phyloP scores from a whole-genome alignment of 2,329 filamentous ascomycete genomes.

The Sporothrix mexicana region DNA sequence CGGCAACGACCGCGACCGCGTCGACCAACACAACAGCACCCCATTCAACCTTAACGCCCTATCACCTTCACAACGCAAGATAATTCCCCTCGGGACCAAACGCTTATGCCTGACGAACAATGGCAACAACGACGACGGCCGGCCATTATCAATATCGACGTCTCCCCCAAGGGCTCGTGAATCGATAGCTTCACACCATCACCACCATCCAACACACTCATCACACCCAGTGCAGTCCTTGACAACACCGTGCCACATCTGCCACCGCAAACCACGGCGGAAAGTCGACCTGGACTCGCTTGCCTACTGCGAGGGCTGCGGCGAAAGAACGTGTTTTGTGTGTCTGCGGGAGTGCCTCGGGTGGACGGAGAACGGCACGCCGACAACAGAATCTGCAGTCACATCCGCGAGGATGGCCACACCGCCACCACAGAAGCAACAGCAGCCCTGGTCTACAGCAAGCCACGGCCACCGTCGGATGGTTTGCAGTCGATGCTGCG shows the following conservation, averaged over 20 bases:
- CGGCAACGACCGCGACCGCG: constrained; percentile 31
- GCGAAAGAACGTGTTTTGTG: constrained; percentile 69
- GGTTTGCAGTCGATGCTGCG: constrained; percentile 71
- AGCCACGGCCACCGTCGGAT: constrained; percentile 55
- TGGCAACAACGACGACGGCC: constrained; percentile 2
- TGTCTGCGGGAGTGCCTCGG: constrained; percentile 69
- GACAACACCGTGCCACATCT: constrained; percentile 66
- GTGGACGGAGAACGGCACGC: constrained; percentile 46
- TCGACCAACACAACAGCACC: constrained; percentile 3
- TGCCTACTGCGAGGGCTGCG: constrained; percentile 67
- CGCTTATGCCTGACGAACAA: constrained; percentile 26
- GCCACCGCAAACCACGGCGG: constrained; percentile 67
- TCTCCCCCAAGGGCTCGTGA: not conserved
- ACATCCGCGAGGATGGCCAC: constrained; percentile 23
- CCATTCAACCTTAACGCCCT: not conserved
- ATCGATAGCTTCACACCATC: constrained; percentile 14
- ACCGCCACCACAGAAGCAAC: constrained; percentile 24
- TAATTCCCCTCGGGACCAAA: constrained; percentile 29
- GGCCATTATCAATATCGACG: constrained; percentile 3
- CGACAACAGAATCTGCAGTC: constrained; percentile 11
- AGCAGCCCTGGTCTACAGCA: constrained; percentile 45
- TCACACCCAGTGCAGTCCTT: constrained; percentile 22
- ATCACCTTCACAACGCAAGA: constrained; percentile 24
- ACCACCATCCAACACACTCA: constrained; percentile 31
- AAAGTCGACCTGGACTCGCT: constrained; percentile 71